These are phyloP conservation scores for Chrysochromulina tobinii DNA, from an alignment of 78 protist genomes.

Conservation along the genomic window DNA sequence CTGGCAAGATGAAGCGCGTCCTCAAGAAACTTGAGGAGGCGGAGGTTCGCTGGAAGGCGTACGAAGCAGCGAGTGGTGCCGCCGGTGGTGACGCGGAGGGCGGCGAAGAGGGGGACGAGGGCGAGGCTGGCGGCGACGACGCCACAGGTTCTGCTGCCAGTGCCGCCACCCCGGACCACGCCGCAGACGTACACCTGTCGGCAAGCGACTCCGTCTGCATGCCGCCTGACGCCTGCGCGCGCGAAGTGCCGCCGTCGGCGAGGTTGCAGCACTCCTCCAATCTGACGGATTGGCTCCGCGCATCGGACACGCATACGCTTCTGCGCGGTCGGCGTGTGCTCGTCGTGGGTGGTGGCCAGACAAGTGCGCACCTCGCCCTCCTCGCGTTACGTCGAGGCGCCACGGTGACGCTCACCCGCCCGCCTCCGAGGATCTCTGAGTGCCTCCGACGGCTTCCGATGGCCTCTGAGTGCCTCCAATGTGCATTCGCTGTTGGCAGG, in stretches of 20 bases:
- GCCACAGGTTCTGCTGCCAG: too few species aligned
- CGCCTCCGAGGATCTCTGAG: too few species aligned
- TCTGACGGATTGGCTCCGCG: neutral
- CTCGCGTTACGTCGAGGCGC: too few species aligned
- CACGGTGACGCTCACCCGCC: too few species aligned
- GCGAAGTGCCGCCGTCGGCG: too few species aligned
- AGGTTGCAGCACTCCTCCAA: neutral
- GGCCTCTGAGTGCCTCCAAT: too few species aligned
- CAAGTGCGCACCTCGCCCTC: neutral
- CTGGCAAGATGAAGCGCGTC: neutral
- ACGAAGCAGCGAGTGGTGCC: neutral
- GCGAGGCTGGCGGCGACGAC: too few species aligned
- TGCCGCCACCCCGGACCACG: neutral
- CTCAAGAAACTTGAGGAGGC: slow-evolving; percentile 7
- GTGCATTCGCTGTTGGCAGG: neutral
- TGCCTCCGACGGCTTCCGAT: too few species aligned
- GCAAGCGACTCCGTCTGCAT: neutral
- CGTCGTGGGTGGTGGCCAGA: slow-evolving; percentile 1
- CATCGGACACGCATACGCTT: neutral
- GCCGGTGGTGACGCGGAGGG: too few species aligned
- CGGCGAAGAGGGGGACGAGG: too few species aligned
- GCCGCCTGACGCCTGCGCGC: neutral
- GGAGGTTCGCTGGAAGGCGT: neutral
- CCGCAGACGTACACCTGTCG: neutral
- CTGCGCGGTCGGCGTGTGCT: neutral